phyloP scores from a whole-genome alignment of 306 rosid genomes.

The Ziziphus jujuba region DNA sequence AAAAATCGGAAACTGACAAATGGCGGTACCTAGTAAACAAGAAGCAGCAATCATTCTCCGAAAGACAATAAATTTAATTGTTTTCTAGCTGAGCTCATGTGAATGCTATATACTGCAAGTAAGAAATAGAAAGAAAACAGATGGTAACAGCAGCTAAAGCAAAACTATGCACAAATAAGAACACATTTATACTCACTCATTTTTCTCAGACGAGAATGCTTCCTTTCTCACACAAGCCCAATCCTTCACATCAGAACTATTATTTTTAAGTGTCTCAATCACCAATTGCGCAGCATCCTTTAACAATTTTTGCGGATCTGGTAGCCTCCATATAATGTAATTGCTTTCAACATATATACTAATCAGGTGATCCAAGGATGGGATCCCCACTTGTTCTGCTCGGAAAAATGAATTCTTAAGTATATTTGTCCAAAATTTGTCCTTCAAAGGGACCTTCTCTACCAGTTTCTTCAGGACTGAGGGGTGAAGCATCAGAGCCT shows the following conservation, averaged over 20 bases:
- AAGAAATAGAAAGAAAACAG: background rate
- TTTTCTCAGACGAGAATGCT: conserved; percentile 85
- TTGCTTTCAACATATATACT: conserved; percentile 81
- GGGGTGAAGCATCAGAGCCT: conserved; percentile 98
- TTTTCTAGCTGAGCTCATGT: background rate
- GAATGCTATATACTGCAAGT: background rate
- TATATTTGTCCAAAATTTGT: conserved; percentile 62
- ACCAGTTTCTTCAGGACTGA: conserved; percentile 74
- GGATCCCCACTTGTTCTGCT: conserved; percentile 64
- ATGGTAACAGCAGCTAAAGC: background rate
- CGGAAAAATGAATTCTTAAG: conserved; percentile 63
- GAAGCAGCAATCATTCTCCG: conserved; percentile 17
- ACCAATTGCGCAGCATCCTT: conserved; percentile 66
- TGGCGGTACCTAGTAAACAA: conserved; percentile 72
- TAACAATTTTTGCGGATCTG: conserved; percentile 77
- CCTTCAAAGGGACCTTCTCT: conserved; percentile 87
- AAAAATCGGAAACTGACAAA: conserved; percentile 85
- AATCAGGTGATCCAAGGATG: conserved; percentile 81
- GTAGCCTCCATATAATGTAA: conserved; percentile 90
- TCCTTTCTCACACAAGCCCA: conserved; percentile 94
- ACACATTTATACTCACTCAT: conserved; percentile 58
- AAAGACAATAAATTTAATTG: background rate
- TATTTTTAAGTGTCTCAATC: conserved; percentile 56
- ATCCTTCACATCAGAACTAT: conserved; percentile 58
- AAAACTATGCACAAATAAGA: background rate